Evolutionary conservation across 2,329 filamentous ascomycete species (phyloP).

Genomic region (Apiospora kogelbergensis): DNA sequence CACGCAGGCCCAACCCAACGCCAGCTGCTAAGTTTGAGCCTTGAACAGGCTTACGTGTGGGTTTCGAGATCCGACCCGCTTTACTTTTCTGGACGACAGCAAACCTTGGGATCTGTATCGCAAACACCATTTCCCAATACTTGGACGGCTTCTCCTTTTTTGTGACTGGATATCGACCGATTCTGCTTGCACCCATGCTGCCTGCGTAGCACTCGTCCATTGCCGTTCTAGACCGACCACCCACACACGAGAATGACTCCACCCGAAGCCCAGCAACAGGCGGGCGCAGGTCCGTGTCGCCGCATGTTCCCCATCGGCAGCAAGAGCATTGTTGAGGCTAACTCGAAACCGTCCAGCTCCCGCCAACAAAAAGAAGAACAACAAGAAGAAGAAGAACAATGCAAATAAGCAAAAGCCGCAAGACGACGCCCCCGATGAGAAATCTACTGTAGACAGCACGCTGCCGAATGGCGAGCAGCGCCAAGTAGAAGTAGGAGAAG

Average conservation of each 20-base stretch:
- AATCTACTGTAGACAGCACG: constrained; percentile 18
- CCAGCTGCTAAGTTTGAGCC: constrained; percentile 9
- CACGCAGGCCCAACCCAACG: neutral
- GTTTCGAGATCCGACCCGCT: constrained; percentile 12
- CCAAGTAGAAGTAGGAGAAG: constrained; percentile 30
- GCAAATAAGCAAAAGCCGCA: constrained; percentile 11
- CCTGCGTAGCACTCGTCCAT: neutral
- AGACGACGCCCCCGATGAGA: constrained; percentile 20
- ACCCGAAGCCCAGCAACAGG: constrained; percentile 29
- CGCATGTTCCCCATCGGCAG: constrained; percentile 6
- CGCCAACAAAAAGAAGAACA: constrained; percentile 57
- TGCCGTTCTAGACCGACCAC: constrained; percentile 2
- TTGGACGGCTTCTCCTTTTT: neutral
- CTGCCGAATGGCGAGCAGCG: constrained; percentile 25
- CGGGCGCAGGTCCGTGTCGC: constrained; percentile 27
- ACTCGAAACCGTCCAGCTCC: constrained; percentile 13
- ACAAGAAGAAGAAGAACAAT: constrained; percentile 58
- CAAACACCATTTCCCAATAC: constrained; percentile 1
- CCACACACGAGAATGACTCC: constrained; percentile 28
- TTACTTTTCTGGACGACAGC: constrained; percentile 8
- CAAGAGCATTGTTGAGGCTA: constrained; percentile 9
- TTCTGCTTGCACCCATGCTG: neutral
- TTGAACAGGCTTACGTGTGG: constrained; percentile 24
- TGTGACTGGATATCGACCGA: neutral
- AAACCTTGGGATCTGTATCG: constrained; percentile 1